Conservation (phyloP, 345 rosid genomes). For the Capsella bursapastoris region DNA sequence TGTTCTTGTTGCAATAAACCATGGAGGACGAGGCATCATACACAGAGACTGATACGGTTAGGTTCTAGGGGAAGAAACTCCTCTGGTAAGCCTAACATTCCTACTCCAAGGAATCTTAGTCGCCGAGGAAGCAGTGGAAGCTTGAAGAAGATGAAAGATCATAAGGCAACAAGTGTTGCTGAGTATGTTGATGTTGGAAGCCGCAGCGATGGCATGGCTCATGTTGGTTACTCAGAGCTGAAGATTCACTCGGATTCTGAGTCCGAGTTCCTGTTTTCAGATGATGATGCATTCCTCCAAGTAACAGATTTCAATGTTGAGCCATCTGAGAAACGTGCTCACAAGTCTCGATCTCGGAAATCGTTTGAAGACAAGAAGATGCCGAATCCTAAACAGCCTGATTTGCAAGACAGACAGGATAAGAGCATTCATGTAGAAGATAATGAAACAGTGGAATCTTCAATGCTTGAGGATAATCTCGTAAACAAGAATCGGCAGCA, state of each 20-base stretch:
- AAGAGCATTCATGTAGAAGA: constrained; percentile 40
- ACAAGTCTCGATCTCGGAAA: constrained; percentile 34
- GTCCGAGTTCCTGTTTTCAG: constrained; percentile 59
- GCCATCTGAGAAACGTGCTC: constrained; percentile 36
- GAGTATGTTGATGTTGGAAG: constrained; percentile 37
- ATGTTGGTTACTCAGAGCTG: constrained; percentile 58
- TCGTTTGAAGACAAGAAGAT: constrained; percentile 30
- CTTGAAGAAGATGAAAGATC: constrained; percentile 51
- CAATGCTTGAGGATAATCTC: constrained; percentile 43
- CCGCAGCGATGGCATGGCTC: constrained; percentile 54
- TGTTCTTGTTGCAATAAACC: constrained; percentile 74
- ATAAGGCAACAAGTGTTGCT: constrained; percentile 35
- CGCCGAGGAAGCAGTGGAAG: constrained; percentile 42
- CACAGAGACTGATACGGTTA: constrained; percentile 47
- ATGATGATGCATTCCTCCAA: constrained; percentile 48
- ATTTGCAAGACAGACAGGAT: constrained; percentile 25
- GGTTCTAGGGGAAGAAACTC: constrained; percentile 40
- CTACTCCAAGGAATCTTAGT: constrained; percentile 42
- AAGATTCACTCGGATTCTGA: constrained; percentile 59
- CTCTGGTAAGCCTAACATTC: constrained; percentile 44
- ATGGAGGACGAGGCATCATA: constrained; percentile 51
- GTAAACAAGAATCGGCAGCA: constrained; percentile 42
- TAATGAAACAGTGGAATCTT: constrained; percentile 27
- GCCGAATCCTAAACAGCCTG: constrained; percentile 22
- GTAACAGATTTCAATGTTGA: constrained; percentile 42